phyloP scores from a whole-genome alignment of 371 early-diverging fungal species.

The Mortierella sp. region DNA sequence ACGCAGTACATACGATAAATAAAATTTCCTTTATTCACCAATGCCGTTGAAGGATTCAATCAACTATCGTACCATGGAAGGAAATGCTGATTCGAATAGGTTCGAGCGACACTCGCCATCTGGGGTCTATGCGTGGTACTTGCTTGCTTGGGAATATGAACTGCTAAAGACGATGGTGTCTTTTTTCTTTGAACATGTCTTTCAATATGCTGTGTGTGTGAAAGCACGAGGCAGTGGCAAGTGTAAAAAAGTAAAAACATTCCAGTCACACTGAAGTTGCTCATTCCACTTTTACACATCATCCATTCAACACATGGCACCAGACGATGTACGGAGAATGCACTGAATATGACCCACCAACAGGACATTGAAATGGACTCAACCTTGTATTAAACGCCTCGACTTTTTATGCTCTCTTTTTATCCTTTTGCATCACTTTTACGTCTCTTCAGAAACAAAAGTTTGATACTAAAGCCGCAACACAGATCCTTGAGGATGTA shows the following conservation, averaged over 20 bases:
- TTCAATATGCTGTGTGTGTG: not conserved
- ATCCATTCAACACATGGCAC: conserved; percentile 8
- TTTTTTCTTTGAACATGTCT: not conserved
- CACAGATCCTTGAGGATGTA: conserved; percentile 43
- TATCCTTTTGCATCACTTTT: too few species aligned
- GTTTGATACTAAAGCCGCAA: conserved; percentile 39
- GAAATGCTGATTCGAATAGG: too few species aligned
- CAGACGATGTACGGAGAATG: conserved; percentile 15
- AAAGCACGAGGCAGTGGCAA: not conserved
- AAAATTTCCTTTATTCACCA: conserved; percentile 1
- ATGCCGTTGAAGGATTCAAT: not conserved
- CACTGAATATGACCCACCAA: not conserved
- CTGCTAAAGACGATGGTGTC: too few species aligned
- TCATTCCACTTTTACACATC: not conserved
- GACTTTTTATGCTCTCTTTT: too few species aligned
- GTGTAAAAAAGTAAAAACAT: not conserved
- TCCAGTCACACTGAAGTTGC: not conserved
- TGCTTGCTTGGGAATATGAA: not conserved
- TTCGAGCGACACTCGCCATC: too few species aligned
- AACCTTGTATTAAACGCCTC: not conserved
- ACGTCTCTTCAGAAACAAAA: conserved; percentile 28
- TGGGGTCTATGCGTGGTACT: not conserved
- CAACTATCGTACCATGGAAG: too few species aligned
- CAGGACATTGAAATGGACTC: not conserved
- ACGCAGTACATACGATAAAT: not conserved